Base-by-base conservation (phyloP, 768 basidiomycete genomes). In the Leccinellum albellum region DNA sequence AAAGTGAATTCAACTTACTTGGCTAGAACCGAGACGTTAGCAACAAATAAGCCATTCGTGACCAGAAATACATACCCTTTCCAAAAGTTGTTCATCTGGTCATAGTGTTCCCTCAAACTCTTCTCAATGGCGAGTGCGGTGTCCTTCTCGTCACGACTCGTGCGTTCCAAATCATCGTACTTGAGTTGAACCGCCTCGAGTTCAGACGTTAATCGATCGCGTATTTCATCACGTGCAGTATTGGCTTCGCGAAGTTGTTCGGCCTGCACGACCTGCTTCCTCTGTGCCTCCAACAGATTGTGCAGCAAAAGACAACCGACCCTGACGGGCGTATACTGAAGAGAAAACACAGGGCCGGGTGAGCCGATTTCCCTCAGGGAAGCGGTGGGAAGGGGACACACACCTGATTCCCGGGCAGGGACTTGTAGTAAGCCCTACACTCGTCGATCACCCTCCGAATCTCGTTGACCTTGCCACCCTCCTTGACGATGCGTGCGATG, bases 371-470 rank as follows among this genome's bases (percentile, higher is more conserved):
- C 33, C n/a, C 20, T 51, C 60, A 59, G 58, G 53, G 56, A 49
- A 24, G 40, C 24, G 50, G 53, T 54, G 58, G 14, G 51, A 37
- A 33, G 69, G 73, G 8, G 14, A 35, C 40, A 37, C 2, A 54
- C 47, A 84, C 84, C 73, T 77, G 66, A 58, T 74, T 72, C n/a
- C 77, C 75, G 21, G 80, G 77, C 57, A 78, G 76, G 1, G 66
- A 68, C 33, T 74, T 69, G 56, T 85, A 73, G 59, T 83, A 86
- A 1, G 74, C 64, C 57, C 72, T 76, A 51, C 78, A 75, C 20
- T 84, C 81, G 10, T 78, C 75, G 54, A 85, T 82, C 31, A 84
- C 69, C 56, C 78, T 68, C 24, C 80, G 79, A 37, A 83, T 71
- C 47, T 75, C 71, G 23, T 76, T 63, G 65, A 85, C 78, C 4